Evolutionary conservation across 352 stramenopile genomes (phyloP).

Genomic region (Phytophthora palmivora): DNA sequence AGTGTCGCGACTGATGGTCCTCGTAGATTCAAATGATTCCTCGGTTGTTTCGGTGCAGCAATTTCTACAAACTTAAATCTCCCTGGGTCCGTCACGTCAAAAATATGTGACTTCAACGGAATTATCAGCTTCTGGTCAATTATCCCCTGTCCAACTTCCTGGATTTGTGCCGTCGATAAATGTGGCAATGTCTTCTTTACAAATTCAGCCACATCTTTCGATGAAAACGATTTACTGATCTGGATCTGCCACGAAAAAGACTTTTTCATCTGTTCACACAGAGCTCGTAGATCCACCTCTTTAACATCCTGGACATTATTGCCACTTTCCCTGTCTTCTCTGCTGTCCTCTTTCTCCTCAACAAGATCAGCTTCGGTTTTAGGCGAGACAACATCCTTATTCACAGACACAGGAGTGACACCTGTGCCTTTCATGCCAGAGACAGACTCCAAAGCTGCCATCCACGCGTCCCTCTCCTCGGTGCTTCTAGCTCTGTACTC

Average conservation of each 20-base stretch:
- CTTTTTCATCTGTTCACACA: constrained; percentile 83
- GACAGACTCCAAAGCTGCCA: constrained; percentile 68
- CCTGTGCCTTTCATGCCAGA: constrained; percentile 56
- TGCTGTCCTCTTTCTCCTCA: constrained; percentile 17
- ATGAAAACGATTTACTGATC: constrained; percentile 81
- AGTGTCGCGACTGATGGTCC: constrained; percentile 81
- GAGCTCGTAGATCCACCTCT: constrained; percentile 56
- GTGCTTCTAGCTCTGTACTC: constrained; percentile 66
- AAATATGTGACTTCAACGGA: constrained; percentile 79
- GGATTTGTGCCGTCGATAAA: constrained; percentile 43
- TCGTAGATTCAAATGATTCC: constrained; percentile 73
- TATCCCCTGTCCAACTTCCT: constrained; percentile 69
- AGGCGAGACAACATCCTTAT: constrained; percentile 13
- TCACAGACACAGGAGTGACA: constrained; percentile 2
- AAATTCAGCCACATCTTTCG: constrained; percentile 74
- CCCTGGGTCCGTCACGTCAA: constrained; percentile 61
- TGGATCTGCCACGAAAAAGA: constrained; percentile 72
- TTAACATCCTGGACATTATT: constrained; percentile 37
- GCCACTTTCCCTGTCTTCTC: constrained; percentile 13
- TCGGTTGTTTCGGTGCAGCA: constrained; percentile 56
- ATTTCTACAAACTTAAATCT: constrained; percentile 73
- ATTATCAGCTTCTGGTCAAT: constrained; percentile 79
- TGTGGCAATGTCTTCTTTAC: constrained; percentile 53
- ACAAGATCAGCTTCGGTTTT: constrained; percentile 3
- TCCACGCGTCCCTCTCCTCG: constrained; percentile 76